Conservation (phyloP, 306 rosid species). For the Glycine soja region DNA sequence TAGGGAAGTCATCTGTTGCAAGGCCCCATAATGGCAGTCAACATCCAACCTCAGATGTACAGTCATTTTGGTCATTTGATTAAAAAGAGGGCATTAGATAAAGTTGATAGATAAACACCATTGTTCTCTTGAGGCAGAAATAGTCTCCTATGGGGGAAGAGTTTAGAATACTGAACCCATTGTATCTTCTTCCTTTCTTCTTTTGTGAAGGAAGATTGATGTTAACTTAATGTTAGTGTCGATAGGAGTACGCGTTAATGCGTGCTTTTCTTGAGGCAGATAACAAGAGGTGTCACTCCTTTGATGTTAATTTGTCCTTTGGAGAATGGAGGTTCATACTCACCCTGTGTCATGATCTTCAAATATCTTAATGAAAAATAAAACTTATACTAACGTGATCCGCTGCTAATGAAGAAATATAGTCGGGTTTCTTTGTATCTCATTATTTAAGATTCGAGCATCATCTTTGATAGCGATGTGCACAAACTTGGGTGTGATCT, state of each 20-base stretch:
- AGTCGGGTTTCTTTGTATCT: neutral
- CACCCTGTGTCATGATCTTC: conserved; percentile 39
- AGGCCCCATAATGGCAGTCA: conserved; percentile 67
- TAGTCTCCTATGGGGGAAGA: conserved; percentile 59
- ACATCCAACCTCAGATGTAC: conserved; percentile 75
- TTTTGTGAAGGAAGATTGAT: conserved; percentile 58
- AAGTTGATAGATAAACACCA: conserved; percentile 47
- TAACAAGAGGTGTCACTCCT: conserved; percentile 37
- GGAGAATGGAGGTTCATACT: conserved; percentile 45
- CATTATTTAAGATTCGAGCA: neutral
- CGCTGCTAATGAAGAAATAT: conserved; percentile 20
- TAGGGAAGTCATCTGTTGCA: conserved; percentile 39
- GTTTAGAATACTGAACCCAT: conserved; percentile 69
- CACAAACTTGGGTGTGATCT: too few species aligned
- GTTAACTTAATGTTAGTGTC: conserved; percentile 58
- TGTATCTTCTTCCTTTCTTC: conserved; percentile 69
- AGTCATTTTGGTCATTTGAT: conserved; percentile 88
- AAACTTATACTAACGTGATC: conserved; percentile 37
- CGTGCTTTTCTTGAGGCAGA: conserved; percentile 43
- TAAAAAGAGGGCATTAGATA: conserved; percentile 53
- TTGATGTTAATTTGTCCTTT: conserved; percentile 36
- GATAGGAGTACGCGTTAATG: conserved; percentile 52
- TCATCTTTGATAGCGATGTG: neutral
- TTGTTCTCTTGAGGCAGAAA: conserved; percentile 63
- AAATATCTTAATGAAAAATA: conserved; percentile 29